Percentiles rank a stretch among this genome's conserved stretches.
Evolutionary conservation across 768 basidiomycete species (phyloP).

Genomic region (Boletus vinaceobasis): DNA sequence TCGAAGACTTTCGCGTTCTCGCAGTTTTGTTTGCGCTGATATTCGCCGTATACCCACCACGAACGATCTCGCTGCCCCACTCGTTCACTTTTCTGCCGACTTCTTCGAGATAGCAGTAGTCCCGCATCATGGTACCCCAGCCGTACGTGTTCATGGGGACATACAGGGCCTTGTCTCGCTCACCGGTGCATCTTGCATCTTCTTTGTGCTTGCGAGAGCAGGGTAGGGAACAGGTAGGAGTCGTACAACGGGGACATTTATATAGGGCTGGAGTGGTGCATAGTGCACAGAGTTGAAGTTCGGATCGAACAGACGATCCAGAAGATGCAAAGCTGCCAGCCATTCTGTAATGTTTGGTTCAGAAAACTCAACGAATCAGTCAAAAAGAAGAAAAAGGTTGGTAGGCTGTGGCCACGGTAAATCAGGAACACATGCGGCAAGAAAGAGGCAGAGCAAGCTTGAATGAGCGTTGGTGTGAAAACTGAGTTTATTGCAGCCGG

Average conservation of each 20-base stretch:
- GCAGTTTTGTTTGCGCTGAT: slow-evolving; percentile 15
- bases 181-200: slow-evolving; percentile 58
- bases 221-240: slow-evolving; percentile 67
- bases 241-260: slow-evolving; percentile 74
- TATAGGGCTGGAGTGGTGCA: slow-evolving; percentile 59
- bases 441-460: no score
- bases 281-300: slow-evolving; percentile 41
- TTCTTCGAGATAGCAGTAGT: slow-evolving; percentile 85
- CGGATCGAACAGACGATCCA: slow-evolving; percentile 13
- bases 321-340: slow-evolving; percentile 4
- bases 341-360: slow-evolving; percentile 5
- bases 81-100: slow-evolving; percentile 68
- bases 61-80: slow-evolving; percentile 69
- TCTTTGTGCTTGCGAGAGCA: slow-evolving; percentile 73
- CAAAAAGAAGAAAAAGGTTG: neutral
- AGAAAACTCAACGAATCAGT: neutral
- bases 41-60: slow-evolving; percentile 48
- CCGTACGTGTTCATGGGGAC: slow-evolving; percentile 81
- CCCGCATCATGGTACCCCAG: slow-evolving; percentile 86
- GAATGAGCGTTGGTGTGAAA: no score
- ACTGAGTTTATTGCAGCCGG: neutral
- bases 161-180: slow-evolving; percentile 68
- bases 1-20: slow-evolving; percentile 17
- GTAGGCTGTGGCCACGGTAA: neutral
- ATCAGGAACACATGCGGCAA: neutral